These are phyloP conservation scores for Apiospora aurea DNA, from an alignment of 2,329 filamentous ascomycete genomes.

Conservation along the genomic window DNA sequence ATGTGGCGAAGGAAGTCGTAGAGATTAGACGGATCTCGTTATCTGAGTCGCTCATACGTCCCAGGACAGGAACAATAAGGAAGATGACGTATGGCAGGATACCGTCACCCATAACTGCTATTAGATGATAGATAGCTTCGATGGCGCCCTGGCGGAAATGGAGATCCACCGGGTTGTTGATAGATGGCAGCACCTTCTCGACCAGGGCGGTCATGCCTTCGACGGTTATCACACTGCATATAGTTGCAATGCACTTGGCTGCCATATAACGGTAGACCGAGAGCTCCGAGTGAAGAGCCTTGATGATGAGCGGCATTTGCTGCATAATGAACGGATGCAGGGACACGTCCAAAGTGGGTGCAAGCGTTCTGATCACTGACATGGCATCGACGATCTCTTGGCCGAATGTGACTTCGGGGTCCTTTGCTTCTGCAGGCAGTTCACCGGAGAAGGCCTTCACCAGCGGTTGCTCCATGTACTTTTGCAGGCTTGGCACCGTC, in stretches of 20 bases:
- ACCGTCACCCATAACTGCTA: conserved; percentile 95
- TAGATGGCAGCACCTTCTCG: conserved; percentile 88
- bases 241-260: conserved; percentile 95
- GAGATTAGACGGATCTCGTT: conserved; percentile 93
- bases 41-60: conserved; percentile 98
- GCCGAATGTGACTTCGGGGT: conserved; percentile 78
- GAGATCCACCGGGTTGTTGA: conserved; percentile 88
- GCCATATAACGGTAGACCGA: conserved; percentile 96
- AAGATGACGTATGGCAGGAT: conserved; percentile 99
- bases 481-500: conserved; percentile 82
- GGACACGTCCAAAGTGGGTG: conserved; percentile 82
- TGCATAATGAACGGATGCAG: conserved; percentile 83
- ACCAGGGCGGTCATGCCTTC: conserved; percentile 96
- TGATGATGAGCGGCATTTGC: conserved; percentile 85
- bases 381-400: conserved; percentile 94
- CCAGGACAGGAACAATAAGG: conserved; percentile 94
- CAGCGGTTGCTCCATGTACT: conserved; percentile 84
- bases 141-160: conserved; percentile 92
- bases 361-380: conserved; percentile 88
- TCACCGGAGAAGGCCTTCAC: conserved; percentile 74
- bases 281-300: conserved; percentile 84
- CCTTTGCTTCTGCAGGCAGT: conserved; percentile 74
- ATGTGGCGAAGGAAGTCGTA: conserved; percentile 94
- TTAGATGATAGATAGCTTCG: conserved; percentile 95
- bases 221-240: conserved; percentile 95